Evolutionary conservation across 2,329 filamentous ascomycete species (phyloP), one percentile per base, ranked within the genome.

Genomic region (Helicocarpus griseus): DNA sequence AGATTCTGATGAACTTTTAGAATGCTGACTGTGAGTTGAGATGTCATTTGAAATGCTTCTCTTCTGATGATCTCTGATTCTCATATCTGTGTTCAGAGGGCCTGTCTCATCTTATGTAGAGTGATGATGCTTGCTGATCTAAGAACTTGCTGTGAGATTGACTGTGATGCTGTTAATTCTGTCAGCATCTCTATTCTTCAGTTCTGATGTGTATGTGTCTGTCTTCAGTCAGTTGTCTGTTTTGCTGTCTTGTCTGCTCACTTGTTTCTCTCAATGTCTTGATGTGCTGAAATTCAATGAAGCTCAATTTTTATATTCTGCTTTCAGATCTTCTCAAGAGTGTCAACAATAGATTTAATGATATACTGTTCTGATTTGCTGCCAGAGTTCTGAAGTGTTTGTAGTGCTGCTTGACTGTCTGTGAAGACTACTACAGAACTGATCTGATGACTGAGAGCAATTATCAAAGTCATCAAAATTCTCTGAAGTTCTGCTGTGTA

Each of bases 401-500:
- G 14, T 24, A 44, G 21, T 17, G 19, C 40, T 24, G 40, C 40
- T 19, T 44, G 40, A n/a, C 24, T 44, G 40, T 24, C 40, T 4
- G 17, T 44, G 21, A 44, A n/a, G n/a, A 44, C 24, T 13, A n/a
- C 40, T 17, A 9, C 40, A n/a, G 7, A 22, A 13, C 40, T 4
- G 19, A 21, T 13, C 21, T 11, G 26, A 44, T 22, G 40, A 7
- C 19, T 22, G 31, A 39, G 31, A 19, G 46, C 14, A n/a, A 63
- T 63, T 29, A 62, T 55, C 28, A 65, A 40, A 22, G 58, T 59
- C 19, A 65, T 54, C n/a, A 54, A 54, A 1, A 67, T 52, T 17
- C 60, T 61, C 31, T 59, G 62, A 53, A n/a, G n/a, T n/a, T n/a
- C n/a, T n/a, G n/a, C n/a, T n/a, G 60, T 58, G 49, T 64, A 65